A percentile compares a stretch with the other conserved stretches of the same genome.
These are phyloP conservation scores for Epithele typhae DNA, from an alignment of 768 basidiomycete species.

Conservation along the genomic window DNA sequence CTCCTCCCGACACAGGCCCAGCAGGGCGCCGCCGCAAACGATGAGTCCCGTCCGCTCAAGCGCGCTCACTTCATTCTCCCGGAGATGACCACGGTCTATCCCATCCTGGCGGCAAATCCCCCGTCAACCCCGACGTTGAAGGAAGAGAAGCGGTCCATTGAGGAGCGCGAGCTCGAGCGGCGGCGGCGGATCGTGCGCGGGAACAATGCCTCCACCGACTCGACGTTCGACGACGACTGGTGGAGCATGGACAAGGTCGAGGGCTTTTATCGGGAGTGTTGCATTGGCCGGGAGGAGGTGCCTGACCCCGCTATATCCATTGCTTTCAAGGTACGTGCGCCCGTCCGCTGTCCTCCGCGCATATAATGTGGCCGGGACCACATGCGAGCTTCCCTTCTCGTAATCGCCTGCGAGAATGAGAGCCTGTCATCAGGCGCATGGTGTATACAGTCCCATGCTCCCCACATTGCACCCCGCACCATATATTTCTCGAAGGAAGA, in stretches of 20 bases:
- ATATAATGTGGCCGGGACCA: no score
- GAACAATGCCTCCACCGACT: constrained; percentile 22
- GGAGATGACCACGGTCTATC: constrained; percentile 82
- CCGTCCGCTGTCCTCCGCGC: background rate
- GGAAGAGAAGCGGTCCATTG: constrained; percentile 79
- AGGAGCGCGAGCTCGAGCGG: constrained; percentile 69
- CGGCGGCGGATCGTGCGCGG: constrained; percentile 61
- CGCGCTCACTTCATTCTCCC: constrained; percentile 91
- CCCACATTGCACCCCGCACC: no score
- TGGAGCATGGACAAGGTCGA: constrained; percentile 87
- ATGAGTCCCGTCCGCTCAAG: constrained; percentile 64
- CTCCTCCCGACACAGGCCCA: constrained; percentile 58
- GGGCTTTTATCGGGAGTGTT: constrained; percentile 84
- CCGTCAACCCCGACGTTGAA: constrained; percentile 75
- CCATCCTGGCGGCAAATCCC: constrained; percentile 80
- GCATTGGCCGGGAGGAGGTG: constrained; percentile 67
- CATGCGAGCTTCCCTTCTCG: no score
- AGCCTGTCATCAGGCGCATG: no score
- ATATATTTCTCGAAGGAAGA: no score
- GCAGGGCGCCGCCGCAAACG: constrained; percentile 26
- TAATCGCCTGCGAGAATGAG: no score
- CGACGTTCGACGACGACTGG: constrained; percentile 48
- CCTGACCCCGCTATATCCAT: constrained; percentile 61
- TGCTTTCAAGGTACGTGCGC: constrained; percentile 62
- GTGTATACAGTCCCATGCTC: no score